Conservation (phyloP, 495 filamentous ascomycete genomes). For the Neurospora sp. region DNA sequence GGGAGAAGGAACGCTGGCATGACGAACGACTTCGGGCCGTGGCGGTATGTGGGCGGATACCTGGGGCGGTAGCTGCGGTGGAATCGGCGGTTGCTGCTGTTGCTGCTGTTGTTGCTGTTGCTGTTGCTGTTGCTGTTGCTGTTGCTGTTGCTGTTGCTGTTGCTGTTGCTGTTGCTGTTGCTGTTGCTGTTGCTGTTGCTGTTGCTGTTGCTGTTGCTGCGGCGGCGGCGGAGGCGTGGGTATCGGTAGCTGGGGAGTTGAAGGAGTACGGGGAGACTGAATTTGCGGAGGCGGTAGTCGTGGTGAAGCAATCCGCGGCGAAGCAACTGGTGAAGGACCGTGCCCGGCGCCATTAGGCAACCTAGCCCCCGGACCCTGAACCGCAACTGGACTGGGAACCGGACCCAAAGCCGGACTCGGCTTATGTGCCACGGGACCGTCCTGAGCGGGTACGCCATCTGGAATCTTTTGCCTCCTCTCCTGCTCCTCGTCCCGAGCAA, state of each 20-base stretch:
- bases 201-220: background rate
- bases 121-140: background rate
- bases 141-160: background rate
- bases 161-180: background rate
- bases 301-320: background rate
- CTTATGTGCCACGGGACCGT: background rate
- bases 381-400: background rate
- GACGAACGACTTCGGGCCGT: background rate
- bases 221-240: constrained; percentile 3
- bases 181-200: background rate
- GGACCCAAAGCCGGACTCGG: background rate
- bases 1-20: background rate
- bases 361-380: background rate
- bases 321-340: constrained; percentile 5
- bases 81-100: background rate
- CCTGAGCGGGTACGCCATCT: background rate
- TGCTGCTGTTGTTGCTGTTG: background rate
- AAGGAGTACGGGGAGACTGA: background rate
- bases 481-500: background rate
- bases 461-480: constrained; percentile 5
- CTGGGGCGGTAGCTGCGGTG: background rate
- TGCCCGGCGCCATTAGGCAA: background rate
- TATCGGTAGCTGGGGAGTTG: constrained; percentile 1
- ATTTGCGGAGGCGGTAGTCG: background rate
- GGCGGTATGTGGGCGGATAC: background rate